phyloP scores from a whole-genome alignment of 306 rosid genomes.

The Quercus cerris region DNA sequence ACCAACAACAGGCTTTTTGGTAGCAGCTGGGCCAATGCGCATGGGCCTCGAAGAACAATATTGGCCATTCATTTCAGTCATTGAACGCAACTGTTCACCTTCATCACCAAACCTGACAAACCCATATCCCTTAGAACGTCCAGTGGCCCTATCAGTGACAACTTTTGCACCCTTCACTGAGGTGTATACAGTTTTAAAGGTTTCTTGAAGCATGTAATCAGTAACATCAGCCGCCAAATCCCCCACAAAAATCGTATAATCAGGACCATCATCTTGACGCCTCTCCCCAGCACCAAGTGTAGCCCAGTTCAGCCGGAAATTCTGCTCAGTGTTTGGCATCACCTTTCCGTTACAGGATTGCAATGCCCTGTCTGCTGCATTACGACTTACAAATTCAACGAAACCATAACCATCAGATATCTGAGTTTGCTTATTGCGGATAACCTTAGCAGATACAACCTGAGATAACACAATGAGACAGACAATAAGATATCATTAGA shows the following conservation, averaged over 20 bases:
- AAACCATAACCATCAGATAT: constrained; percentile 65
- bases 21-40: constrained; percentile 67
- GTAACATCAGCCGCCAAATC: constrained; percentile 71
- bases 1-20: constrained; percentile 46
- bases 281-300: constrained; percentile 67
- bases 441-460: constrained; percentile 51
- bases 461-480: constrained; percentile 3
- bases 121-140: constrained; percentile 69
- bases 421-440: constrained; percentile 53
- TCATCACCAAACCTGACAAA: constrained; percentile 66
- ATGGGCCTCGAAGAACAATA: constrained; percentile 63
- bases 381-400: constrained; percentile 45
- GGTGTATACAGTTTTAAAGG: constrained; percentile 38
- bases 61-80: constrained; percentile 67
- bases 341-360: constrained; percentile 44
- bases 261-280: constrained; percentile 65
- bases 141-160: constrained; percentile 63
- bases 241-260: constrained; percentile 56
- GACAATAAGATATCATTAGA: neutral
- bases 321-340: constrained; percentile 58
- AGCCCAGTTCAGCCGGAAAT: constrained; percentile 67
- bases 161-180: constrained; percentile 69
- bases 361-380: constrained; percentile 46
- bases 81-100: constrained; percentile 50
- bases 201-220: constrained; percentile 58